Percentiles rank a stretch among this genome's conserved stretches.
These are phyloP conservation scores for Leucocoprinus birnbaumii DNA, from an alignment of 768 basidiomycete species.

Conservation along the genomic window DNA sequence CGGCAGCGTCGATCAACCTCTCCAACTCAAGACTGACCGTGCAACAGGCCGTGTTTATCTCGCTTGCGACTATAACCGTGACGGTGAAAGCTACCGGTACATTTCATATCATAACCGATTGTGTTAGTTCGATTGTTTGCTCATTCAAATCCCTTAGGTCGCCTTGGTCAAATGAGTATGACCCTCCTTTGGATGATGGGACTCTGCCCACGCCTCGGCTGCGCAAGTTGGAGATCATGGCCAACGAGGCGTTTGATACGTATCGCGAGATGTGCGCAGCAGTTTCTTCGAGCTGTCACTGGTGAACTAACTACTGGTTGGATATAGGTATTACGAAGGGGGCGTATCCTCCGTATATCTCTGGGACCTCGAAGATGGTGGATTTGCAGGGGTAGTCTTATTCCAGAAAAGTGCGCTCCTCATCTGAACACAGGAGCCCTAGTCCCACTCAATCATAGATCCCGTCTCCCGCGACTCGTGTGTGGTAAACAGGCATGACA, in stretches of 20 bases:
- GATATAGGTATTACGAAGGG: constrained; percentile 86
- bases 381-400: constrained; percentile 94
- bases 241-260: constrained; percentile 96
- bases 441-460: not conserved
- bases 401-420: constrained; percentile 80
- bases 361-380: constrained; percentile 96
- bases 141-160: constrained; percentile 64
- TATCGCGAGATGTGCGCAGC: constrained; percentile 82
- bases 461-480: not conserved
- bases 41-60: constrained; percentile 87
- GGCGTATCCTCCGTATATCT: constrained; percentile 96
- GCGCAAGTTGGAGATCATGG: constrained; percentile 86
- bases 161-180: constrained; percentile 98
- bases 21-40: constrained; percentile 77
- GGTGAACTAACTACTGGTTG: constrained; percentile 29
- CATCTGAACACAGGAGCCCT: not conserved
- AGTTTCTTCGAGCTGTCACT: constrained; percentile 21
- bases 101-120: constrained; percentile 23
- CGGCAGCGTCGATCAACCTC: constrained; percentile 92
- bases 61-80: constrained; percentile 90
- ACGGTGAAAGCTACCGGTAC: constrained; percentile 88
- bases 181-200: constrained; percentile 86
- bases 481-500: constrained; percentile 48
- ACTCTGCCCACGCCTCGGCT: constrained; percentile 82
- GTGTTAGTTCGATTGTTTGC: too few species aligned